A percentile compares a stretch with the other conserved stretches of the same genome.
Conservation (phyloP, 495 filamentous ascomycete species). For the Tuber borchii region DNA sequence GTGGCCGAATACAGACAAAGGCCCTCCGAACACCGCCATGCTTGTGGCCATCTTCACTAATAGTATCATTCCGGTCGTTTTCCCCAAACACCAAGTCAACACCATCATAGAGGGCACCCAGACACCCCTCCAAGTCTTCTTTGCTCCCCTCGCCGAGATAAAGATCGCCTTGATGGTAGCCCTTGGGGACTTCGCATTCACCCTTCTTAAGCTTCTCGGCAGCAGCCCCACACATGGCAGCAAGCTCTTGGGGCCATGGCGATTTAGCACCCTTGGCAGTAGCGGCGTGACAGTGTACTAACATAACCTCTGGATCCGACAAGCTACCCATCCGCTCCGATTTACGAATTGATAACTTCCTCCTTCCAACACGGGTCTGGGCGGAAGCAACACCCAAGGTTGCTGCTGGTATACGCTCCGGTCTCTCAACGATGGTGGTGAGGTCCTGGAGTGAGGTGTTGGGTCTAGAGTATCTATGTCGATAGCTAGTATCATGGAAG, state of each 20-base stretch:
- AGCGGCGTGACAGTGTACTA: constrained; percentile 53
- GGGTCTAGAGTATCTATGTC: constrained; percentile 81
- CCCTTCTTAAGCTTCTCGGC: constrained; percentile 60
- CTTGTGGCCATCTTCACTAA: constrained; percentile 15
- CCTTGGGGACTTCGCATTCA: constrained; percentile 37
- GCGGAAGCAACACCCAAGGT: constrained; percentile 76
- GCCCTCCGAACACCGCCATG: constrained; percentile 35
- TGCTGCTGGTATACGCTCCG: constrained; percentile 81
- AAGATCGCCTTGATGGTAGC: constrained; percentile 37
- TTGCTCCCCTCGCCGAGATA: constrained; percentile 65
- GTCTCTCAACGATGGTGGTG: constrained; percentile 76
- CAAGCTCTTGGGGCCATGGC: constrained; percentile 48
- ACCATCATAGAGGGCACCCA: constrained; percentile 85
- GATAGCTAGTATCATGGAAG: constrained; percentile 87
- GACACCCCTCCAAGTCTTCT: constrained; percentile 77
- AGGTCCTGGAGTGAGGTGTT: constrained; percentile 60
- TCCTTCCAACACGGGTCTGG: constrained; percentile 75
- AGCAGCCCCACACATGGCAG: constrained; percentile 53
- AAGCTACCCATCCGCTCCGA: constrained; percentile 33
- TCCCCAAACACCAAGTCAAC: constrained; percentile 73
- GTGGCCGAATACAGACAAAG: constrained; percentile 62
- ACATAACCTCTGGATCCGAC: constrained; percentile 39
- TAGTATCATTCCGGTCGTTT: constrained; percentile 22
- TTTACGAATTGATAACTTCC: constrained; percentile 42
- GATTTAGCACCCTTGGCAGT: constrained; percentile 38